Conservation (phyloP, 805 yeast genomes). For the Pichia rugopelliculosa region DNA sequence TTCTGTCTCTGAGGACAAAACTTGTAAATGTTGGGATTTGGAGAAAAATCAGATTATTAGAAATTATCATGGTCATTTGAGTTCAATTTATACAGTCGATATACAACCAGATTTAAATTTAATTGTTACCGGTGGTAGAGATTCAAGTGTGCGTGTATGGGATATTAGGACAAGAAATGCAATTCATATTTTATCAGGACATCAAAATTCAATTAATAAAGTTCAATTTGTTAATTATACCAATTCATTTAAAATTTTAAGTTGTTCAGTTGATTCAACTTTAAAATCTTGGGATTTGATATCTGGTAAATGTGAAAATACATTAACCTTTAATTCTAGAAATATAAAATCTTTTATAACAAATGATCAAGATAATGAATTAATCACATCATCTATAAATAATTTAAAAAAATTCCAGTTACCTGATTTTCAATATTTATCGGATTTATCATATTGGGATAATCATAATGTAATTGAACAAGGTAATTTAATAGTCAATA, state of each 20-base stretch:
- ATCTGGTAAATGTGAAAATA: conserved; percentile 63
- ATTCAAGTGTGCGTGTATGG: conserved; percentile 84
- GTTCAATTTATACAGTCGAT: conserved; percentile 79
- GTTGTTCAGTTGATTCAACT: conserved; percentile 80
- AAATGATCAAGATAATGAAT: conserved; percentile 63
- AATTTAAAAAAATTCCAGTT: conserved; percentile 79
- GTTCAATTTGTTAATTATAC: conserved; percentile 49
- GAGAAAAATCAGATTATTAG: conserved; percentile 76
- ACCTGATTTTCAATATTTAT: conserved; percentile 63
- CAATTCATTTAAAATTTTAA: conserved; percentile 77
- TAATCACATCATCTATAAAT: conserved; percentile 75
- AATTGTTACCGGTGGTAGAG: conserved; percentile 83
- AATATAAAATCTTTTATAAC: conserved; percentile 66
- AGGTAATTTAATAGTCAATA: conserved; percentile 50
- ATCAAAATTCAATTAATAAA: conserved; percentile 63
- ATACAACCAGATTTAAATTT: conserved; percentile 84
- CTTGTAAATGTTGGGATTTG: conserved; percentile 93
- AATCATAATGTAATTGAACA: conserved; percentile 26
- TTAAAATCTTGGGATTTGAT: conserved; percentile 85
- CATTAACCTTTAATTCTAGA: conserved; percentile 79
- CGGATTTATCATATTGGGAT: conserved; percentile 42
- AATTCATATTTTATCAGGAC: conserved; percentile 76
- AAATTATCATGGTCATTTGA: conserved; percentile 89
- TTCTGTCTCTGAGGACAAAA: conserved; percentile 88
- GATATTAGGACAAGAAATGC: conserved; percentile 77